A percentile compares a stretch with the other conserved stretches of the same genome.
Evolutionary conservation across 352 stramenopile genomes (phyloP).

Genomic region (Pythium grandisporangium): DNA sequence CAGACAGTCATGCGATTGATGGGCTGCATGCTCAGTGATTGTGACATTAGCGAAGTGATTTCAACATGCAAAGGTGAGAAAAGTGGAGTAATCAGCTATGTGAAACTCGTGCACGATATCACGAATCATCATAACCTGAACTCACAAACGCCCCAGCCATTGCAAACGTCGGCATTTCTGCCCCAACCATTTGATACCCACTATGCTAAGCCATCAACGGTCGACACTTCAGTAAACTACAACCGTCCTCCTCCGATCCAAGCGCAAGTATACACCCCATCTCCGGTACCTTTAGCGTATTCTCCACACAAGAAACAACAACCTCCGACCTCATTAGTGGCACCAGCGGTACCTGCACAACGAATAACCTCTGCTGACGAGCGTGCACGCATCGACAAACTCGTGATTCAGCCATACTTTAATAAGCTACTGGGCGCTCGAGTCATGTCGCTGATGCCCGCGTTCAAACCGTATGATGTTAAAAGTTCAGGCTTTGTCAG

Average conservation of each 20-base stretch:
- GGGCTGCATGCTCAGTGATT: slow-evolving; percentile 40
- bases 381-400: slow-evolving; percentile 24
- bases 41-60: slow-evolving; percentile 45
- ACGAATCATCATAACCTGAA: slow-evolving; percentile 12
- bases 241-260: slow-evolving; percentile 8
- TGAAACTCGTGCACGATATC: slow-evolving; percentile 34
- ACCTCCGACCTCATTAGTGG: background rate
- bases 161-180: slow-evolving; percentile 6
- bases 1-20: slow-evolving; percentile 74
- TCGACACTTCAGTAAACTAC: background rate
- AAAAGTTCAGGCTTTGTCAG: slow-evolving; percentile 49
- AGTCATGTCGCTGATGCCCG: slow-evolving; percentile 19
- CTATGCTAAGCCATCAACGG: background rate
- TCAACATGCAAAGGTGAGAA: slow-evolving; percentile 27
- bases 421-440: slow-evolving; percentile 34
- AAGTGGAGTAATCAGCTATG: slow-evolving; percentile 42
- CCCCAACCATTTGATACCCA: background rate
- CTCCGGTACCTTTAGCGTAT: no score
- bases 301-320: no score
- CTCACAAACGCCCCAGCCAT: slow-evolving; percentile 4
- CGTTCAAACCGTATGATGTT: slow-evolving; percentile 53
- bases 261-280: no score
- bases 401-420: slow-evolving; percentile 41
- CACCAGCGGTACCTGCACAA: background rate
- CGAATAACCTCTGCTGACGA: slow-evolving; percentile 23